Conservation (phyloP, 768 basidiomycete genomes). For the Lactifluus rugatus region DNA sequence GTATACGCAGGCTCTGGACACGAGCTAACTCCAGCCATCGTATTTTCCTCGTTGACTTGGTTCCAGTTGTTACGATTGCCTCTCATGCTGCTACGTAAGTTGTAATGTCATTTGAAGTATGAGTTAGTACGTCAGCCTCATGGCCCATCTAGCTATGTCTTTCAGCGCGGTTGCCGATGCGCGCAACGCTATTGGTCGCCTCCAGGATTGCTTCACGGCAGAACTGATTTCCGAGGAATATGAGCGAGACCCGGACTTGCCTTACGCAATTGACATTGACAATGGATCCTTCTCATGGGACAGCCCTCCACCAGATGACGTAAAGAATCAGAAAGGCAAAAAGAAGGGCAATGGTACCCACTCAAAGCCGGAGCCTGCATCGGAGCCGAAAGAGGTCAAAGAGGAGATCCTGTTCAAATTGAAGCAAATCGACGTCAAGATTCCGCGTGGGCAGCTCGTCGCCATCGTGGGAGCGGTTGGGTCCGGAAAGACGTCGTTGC, state of each 20-base stretch:
- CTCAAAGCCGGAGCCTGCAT: slow-evolving; percentile 3
- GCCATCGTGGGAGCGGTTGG: slow-evolving; percentile 80
- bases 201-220: slow-evolving; percentile 75
- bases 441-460: slow-evolving; percentile 69
- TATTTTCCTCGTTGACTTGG: slow-evolving; percentile 78
- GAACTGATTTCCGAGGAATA: slow-evolving; percentile 59
- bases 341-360: slow-evolving; percentile 1
- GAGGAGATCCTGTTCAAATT: slow-evolving; percentile 51
- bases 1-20: slow-evolving; percentile 71
- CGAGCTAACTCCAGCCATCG: slow-evolving; percentile 50
- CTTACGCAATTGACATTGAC: slow-evolving; percentile 57
- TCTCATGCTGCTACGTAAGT: slow-evolving; percentile 55
- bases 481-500: slow-evolving; percentile 55
- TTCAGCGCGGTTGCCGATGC: slow-evolving; percentile 82
- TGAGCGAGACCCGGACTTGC: slow-evolving; percentile 41
- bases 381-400: slow-evolving; percentile 25
- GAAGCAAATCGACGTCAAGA: slow-evolving; percentile 48
- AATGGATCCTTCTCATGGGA: slow-evolving; percentile 85
- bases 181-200: slow-evolving; percentile 63
- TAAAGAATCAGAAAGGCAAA: slow-evolving; percentile 20
- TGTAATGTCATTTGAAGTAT: neutral
- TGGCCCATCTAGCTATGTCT: slow-evolving; percentile 41
- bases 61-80: slow-evolving; percentile 80
- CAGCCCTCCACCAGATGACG: slow-evolving; percentile 46
- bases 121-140: neutral